Conservation (phyloP, 2,329 filamentous ascomycete genomes). For the Arthrinium puccinioides region DNA sequence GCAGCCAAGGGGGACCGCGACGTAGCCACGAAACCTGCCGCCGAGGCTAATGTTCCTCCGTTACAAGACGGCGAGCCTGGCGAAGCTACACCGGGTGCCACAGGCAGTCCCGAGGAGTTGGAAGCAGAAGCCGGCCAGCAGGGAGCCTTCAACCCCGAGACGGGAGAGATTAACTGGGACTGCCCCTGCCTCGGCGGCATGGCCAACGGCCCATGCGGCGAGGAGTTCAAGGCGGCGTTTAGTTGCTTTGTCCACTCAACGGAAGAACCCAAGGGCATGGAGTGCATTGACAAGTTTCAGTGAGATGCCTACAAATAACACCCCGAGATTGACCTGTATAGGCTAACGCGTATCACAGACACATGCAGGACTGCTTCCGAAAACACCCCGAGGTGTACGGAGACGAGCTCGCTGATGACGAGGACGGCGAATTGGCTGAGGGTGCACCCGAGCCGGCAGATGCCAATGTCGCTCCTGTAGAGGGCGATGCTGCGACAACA, state of each 20-base stretch:
- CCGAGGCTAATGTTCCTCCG: conserved; percentile 15
- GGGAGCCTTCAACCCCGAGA: conserved; percentile 96
- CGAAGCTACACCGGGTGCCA: conserved; percentile 5
- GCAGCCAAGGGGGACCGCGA: conserved; percentile 9
- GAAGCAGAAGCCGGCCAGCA: conserved; percentile 80
- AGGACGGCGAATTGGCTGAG: not conserved
- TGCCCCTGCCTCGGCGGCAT: conserved; percentile 96
- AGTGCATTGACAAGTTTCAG: conserved; percentile 98
- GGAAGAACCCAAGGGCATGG: conserved; percentile 94
- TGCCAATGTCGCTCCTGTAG: conserved; percentile 4
- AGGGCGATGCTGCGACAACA: not conserved
- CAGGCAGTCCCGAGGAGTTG: conserved; percentile 42
- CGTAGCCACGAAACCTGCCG: conserved; percentile 11
- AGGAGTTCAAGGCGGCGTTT: conserved; percentile 91
- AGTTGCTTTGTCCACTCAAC: conserved; percentile 97
- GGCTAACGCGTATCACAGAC: conserved; percentile 40
- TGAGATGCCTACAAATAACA: conserved; percentile 41
- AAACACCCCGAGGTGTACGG: conserved; percentile 90
- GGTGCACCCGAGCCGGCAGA: conserved; percentile 5
- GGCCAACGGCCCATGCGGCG: conserved; percentile 91
- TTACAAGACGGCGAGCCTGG: conserved; percentile 15
- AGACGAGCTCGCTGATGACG: conserved; percentile 43
- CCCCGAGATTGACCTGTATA: conserved; percentile 18
- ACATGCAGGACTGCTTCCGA: conserved; percentile 96
- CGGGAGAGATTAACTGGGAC: conserved; percentile 99